Evolutionary conservation across 192 early-diverging fungal genomes (phyloP).

Genomic region (Entomortierella chlamydospora): DNA sequence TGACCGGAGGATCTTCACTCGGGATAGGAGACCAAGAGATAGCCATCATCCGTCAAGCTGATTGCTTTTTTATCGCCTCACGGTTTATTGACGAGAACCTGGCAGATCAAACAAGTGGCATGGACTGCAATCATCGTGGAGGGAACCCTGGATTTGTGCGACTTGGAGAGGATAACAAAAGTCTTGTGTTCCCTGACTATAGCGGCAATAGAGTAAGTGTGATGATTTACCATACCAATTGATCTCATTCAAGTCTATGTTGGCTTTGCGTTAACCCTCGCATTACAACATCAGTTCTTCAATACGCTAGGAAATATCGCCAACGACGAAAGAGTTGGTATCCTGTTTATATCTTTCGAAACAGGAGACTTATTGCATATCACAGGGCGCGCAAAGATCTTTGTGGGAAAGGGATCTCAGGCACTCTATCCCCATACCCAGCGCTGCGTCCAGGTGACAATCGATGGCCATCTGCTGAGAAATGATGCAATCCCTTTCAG

Average conservation of each 20-base stretch:
- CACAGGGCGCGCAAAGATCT: slow-evolving; percentile 31
- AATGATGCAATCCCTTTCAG: slow-evolving; percentile 16
- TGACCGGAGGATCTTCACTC: neutral
- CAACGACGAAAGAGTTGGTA: slow-evolving; percentile 21
- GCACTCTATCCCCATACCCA: slow-evolving; percentile 30
- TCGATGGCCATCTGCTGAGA: slow-evolving; percentile 15
- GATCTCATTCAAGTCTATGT: neutral
- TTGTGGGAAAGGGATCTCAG: slow-evolving; percentile 28
- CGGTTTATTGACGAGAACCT: slow-evolving; percentile 38
- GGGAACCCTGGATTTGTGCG: slow-evolving; percentile 41
- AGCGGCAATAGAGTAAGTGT: slow-evolving; percentile 48
- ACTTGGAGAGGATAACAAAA: slow-evolving; percentile 1
- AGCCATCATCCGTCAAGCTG: slow-evolving; percentile 21
- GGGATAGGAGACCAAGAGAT: slow-evolving; percentile 6
- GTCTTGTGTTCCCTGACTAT: slow-evolving; percentile 39
- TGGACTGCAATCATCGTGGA: slow-evolving; percentile 51
- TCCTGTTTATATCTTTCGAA: slow-evolving; percentile 33
- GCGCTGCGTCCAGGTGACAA: slow-evolving; percentile 14
- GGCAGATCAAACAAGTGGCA: slow-evolving; percentile 43
- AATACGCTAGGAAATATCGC: slow-evolving; percentile 44
- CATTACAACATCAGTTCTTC: slow-evolving; percentile 30
- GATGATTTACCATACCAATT: neutral
- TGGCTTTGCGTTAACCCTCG: neutral
- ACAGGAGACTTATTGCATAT: slow-evolving; percentile 33
- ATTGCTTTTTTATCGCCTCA: slow-evolving; percentile 40